A percentile compares a stretch with the other conserved stretches of the same genome.
phyloP scores from a whole-genome alignment of 495 filamentous ascomycete genomes.

The Aspergillus taichungensis region DNA sequence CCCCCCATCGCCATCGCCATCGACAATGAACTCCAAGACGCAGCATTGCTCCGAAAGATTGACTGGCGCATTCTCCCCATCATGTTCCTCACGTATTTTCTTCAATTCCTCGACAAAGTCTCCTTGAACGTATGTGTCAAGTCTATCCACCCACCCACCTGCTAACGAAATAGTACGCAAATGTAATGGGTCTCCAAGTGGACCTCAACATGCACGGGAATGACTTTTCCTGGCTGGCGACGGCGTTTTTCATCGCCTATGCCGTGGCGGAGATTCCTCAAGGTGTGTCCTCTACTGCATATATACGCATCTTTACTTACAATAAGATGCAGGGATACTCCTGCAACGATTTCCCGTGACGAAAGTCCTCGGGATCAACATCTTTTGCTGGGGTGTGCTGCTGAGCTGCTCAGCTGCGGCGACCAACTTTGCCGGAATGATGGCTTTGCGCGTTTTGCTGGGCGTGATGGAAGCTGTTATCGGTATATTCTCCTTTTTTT shows the following conservation, averaged over 20 bases:
- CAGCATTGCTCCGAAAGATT: conserved; percentile 37
- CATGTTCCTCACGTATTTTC: conserved; percentile 53
- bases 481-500: conserved; percentile 11
- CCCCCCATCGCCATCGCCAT: conserved; percentile 11
- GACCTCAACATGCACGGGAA: conserved; percentile 43
- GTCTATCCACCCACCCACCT: no score
- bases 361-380: conserved; percentile 48
- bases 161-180: conserved; percentile 45
- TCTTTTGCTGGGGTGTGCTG: conserved; percentile 50
- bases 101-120: conserved; percentile 63
- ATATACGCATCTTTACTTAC: background rate
- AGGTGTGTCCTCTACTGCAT: conserved; percentile 19
- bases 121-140: conserved; percentile 43
- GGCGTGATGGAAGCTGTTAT: conserved; percentile 59
- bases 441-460: conserved; percentile 47
- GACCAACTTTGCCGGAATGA: conserved; percentile 36
- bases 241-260: conserved; percentile 49
- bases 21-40: conserved; percentile 21
- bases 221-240: conserved; percentile 47
- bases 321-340: conserved; percentile 16
- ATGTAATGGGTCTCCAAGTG: conserved; percentile 46
- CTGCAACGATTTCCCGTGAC: conserved; percentile 47
- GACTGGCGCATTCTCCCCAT: conserved; percentile 48
- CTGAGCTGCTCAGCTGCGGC: conserved; percentile 48
- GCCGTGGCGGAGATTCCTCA: conserved; percentile 46